These are phyloP conservation scores for Papiliotrema laurentii DNA, from an alignment of 1,284 basidiomycete genomes.

Conservation along the genomic window DNA sequence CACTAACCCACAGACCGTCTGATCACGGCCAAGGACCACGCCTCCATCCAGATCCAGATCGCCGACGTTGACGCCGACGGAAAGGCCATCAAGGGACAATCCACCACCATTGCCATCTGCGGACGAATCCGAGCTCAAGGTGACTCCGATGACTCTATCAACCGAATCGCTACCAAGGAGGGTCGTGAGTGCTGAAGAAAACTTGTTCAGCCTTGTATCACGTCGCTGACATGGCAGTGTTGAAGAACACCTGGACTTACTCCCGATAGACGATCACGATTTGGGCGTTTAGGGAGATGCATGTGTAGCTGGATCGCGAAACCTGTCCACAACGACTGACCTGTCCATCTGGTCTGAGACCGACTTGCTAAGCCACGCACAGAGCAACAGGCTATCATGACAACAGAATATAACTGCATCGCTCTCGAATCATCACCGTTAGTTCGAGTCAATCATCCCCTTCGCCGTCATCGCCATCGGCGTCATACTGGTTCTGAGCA, in stretches of 20 bases:
- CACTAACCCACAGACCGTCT: slow-evolving; percentile 26
- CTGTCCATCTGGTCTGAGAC: not conserved
- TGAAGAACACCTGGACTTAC: slow-evolving; percentile 49
- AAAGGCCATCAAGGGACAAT: slow-evolving; percentile 71
- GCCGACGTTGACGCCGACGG: slow-evolving; percentile 93
- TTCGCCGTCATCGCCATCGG: slow-evolving; percentile 24
- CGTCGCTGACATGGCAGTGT: slow-evolving; percentile 28
- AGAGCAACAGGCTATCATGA: too few relatives aligned
- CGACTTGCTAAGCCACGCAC: not conserved
- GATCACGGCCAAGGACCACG: slow-evolving; percentile 88
- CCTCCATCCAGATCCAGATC: slow-evolving; percentile 93
- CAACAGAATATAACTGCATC: too few relatives aligned
- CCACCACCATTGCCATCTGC: slow-evolving; percentile 89
- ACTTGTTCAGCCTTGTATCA: not conserved
- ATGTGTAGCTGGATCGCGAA: slow-evolving; percentile 1
- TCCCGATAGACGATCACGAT: slow-evolving; percentile 31
- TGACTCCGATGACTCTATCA: slow-evolving; percentile 95
- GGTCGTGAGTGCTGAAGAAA: slow-evolving; percentile 76
- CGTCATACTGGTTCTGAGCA: slow-evolving; percentile 14
- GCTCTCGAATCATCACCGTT: too few relatives aligned
- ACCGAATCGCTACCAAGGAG: slow-evolving; percentile 91
- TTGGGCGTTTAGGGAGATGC: not conserved
- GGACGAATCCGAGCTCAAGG: slow-evolving; percentile 91
- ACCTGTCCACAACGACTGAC: not conserved
- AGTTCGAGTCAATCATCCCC: slow-evolving; percentile 3